These are phyloP conservation scores for Penicillium vulpinum DNA, from an alignment of 2,329 filamentous ascomycete species.

Conservation along the genomic window DNA sequence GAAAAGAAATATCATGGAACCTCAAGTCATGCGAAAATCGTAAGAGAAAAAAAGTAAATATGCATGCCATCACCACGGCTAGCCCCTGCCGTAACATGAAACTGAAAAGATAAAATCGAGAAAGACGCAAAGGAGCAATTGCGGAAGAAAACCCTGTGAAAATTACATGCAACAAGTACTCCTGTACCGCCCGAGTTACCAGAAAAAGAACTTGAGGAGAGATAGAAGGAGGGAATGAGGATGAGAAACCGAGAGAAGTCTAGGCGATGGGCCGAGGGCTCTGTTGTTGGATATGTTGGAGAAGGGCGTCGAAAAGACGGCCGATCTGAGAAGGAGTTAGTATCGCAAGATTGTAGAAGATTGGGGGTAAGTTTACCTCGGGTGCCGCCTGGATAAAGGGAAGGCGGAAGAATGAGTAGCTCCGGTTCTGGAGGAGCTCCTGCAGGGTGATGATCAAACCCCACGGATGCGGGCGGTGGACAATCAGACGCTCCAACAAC, in stretches of 20 bases:
- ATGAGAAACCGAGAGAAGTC: conserved; percentile 14
- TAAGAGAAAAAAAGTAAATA: conserved; percentile 26
- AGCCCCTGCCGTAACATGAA: conserved; percentile 27
- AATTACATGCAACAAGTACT: conserved; percentile 19
- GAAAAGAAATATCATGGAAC: conserved; percentile 28
- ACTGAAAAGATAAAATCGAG: conserved; percentile 20
- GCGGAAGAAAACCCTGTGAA: conserved; percentile 19
- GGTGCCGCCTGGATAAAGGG: conserved; percentile 88
- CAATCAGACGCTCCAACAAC: conserved; percentile 81
- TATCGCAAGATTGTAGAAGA: not conserved
- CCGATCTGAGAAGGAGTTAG: conserved; percentile 38
- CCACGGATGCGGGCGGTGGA: conserved; percentile 93
- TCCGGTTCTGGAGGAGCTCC: conserved; percentile 88
- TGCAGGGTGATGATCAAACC: conserved; percentile 84
- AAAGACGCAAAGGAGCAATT: conserved; percentile 21
- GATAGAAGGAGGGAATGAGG: conserved; percentile 8
- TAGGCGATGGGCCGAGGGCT: conserved; percentile 47
- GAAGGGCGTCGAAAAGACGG: conserved; percentile 47
- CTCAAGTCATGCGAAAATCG: conserved; percentile 29
- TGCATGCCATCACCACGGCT: conserved; percentile 28
- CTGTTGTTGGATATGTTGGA: conserved; percentile 49
- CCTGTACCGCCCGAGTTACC: conserved; percentile 12
- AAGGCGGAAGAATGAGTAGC: conserved; percentile 87
- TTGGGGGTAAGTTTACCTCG: conserved; percentile 60
- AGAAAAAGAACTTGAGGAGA: conserved; percentile 11